These are phyloP conservation scores for Phlyctochytrium planicorne DNA, from an alignment of 192 early-diverging fungal genomes.

Conservation along the genomic window DNA sequence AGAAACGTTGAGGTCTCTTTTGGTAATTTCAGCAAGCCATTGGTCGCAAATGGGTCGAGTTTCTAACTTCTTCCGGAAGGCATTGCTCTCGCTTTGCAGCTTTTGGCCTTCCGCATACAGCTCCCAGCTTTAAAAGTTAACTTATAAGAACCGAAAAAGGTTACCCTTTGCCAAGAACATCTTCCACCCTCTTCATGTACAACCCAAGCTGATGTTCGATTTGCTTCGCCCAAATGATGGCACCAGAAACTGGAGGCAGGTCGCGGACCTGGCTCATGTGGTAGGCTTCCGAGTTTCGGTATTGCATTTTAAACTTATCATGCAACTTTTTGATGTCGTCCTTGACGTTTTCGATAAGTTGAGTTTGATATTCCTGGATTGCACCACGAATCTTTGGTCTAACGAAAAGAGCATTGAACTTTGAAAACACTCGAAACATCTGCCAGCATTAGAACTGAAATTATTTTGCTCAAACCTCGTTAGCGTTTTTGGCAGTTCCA, in stretches of 20 bases:
- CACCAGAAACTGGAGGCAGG: constrained; percentile 86
- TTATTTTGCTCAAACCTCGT: constrained; percentile 54
- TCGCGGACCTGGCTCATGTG: constrained; percentile 92
- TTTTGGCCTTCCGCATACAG: constrained; percentile 95
- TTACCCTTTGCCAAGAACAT: constrained; percentile 84
- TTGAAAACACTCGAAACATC: constrained; percentile 99
- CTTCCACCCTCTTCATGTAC: constrained; percentile 97
- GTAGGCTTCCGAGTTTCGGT: constrained; percentile 83
- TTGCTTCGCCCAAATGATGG: constrained; percentile 95
- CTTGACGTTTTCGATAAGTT: constrained; percentile 97
- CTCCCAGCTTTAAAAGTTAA: constrained; percentile 71
- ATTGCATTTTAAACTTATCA: constrained; percentile 92
- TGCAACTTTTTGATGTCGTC: constrained; percentile 95
- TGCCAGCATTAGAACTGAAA: background rate
- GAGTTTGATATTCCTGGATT: constrained; percentile 98
- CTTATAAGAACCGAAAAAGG: background rate
- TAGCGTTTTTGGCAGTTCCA: constrained; percentile 93
- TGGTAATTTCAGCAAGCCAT: constrained; percentile 84
- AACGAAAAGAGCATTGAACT: constrained; percentile 99
- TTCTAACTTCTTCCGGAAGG: constrained; percentile 93
- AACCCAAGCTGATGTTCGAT: constrained; percentile 94
- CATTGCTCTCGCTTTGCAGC: constrained; percentile 79
- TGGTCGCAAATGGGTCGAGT: constrained; percentile 86
- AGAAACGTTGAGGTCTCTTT: constrained; percentile 76
- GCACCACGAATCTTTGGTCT: constrained; percentile 99